Percentiles rank a stretch among this genome's conserved stretches.
phyloP scores from a whole-genome alignment of 2,329 filamentous ascomycete species.

The Penicillium nordicum region DNA sequence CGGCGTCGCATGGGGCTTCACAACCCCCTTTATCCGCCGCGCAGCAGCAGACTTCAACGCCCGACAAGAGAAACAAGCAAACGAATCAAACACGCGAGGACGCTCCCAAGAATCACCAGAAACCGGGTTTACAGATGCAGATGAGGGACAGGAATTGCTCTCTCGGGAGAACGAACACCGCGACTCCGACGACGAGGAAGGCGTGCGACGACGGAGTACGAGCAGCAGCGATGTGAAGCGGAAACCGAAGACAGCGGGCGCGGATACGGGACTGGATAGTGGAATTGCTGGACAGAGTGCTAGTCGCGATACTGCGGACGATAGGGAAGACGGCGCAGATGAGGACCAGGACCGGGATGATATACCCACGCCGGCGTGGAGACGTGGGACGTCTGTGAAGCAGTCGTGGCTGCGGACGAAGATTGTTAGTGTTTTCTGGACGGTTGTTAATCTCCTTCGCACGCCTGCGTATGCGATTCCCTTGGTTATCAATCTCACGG shows the following conservation, averaged over 20 bases:
- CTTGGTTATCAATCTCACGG: conserved; percentile 81
- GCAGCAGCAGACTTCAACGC: conserved; percentile 75
- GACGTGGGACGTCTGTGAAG: conserved; percentile 18
- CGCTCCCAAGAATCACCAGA: conserved; percentile 4
- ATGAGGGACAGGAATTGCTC: conserved; percentile 19
- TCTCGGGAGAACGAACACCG: conserved; percentile 1
- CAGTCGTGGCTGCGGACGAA: conserved; percentile 60
- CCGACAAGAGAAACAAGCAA: conserved; percentile 39
- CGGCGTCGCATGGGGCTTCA: conserved; percentile 88
- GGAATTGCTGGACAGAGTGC: conserved; percentile 42
- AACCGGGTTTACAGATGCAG: not conserved
- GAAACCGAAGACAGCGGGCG: conserved; percentile 40
- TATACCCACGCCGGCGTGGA: conserved; percentile 27
- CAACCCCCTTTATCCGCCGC: conserved; percentile 84
- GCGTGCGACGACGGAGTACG: conserved; percentile 13
- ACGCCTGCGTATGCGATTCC: conserved; percentile 84
- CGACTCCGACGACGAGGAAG: not conserved
- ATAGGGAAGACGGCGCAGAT: conserved; percentile 6
- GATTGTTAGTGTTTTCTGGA: conserved; percentile 65
- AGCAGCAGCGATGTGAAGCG: conserved; percentile 13
- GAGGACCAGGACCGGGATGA: conserved; percentile 16
- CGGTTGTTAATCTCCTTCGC: conserved; percentile 70
- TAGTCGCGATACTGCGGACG: not conserved
- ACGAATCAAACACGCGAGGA: not conserved
- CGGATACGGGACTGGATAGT: conserved; percentile 28